phyloP scores from a whole-genome alignment of 129 eudicot genomes.

The Chrysanthemum seticuspe region DNA sequence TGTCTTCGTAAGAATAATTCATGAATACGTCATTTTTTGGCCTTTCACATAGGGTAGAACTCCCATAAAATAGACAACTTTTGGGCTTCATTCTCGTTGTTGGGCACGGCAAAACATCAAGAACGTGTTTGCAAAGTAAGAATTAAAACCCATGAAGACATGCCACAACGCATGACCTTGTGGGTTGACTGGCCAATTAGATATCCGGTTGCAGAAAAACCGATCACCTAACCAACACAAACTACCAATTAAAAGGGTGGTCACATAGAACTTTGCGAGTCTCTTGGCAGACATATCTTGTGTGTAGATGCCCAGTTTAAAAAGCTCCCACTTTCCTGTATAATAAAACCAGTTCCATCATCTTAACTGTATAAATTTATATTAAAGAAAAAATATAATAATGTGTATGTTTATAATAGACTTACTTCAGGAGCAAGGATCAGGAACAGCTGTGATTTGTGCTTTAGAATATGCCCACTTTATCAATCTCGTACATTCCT shows the following conservation, averaged over 20 bases:
- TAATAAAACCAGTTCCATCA: no score
- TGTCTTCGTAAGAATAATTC: slow-evolving; percentile 16
- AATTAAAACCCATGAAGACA: slow-evolving; percentile 76
- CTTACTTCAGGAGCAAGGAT: no score
- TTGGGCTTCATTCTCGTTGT: slow-evolving; percentile 75
- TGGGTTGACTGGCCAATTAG: slow-evolving; percentile 70
- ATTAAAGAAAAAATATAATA: no score
- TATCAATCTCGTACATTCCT: no score
- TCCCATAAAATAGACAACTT: slow-evolving; percentile 60
- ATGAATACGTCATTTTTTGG: slow-evolving; percentile 6
- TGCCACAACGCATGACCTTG: slow-evolving; percentile 98
- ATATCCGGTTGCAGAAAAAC: slow-evolving; percentile 50
- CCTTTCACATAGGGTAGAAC: slow-evolving; percentile 66
- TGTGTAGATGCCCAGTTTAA: no score
- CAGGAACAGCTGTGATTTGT: no score
- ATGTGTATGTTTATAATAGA: no score
- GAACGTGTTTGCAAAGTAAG: slow-evolving; percentile 77
- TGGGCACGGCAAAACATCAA: slow-evolving; percentile 94
- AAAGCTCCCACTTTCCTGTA: no score
- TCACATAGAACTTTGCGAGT: slow-evolving; percentile 66
- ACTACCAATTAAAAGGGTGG: slow-evolving; percentile 56
- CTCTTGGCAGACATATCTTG: slow-evolving; percentile 60
- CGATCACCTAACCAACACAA: slow-evolving; percentile 77
- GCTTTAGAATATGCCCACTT: no score
- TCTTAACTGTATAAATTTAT: no score